These are phyloP conservation scores for Komagataella kurtzmanii DNA, from an alignment of 805 yeast genomes.

Conservation along the genomic window DNA sequence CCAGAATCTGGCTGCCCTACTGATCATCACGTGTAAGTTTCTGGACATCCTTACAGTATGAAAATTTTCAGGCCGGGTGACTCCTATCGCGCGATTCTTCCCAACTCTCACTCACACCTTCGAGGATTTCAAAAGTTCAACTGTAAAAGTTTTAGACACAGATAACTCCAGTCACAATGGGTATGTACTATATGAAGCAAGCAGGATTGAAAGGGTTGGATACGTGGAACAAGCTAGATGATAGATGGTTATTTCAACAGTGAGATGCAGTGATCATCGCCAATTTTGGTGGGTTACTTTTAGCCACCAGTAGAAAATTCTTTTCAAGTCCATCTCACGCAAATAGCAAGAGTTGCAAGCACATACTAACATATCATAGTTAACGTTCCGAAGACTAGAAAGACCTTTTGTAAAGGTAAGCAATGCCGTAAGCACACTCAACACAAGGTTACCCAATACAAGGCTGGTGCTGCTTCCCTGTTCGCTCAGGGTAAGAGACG, in stretches of 20 bases:
- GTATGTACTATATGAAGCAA: neutral
- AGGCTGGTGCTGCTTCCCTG: slow-evolving; percentile 99
- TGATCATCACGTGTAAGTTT: neutral
- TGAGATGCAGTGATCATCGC: neutral
- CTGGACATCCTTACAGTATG: neutral
- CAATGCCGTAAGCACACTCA: slow-evolving; percentile 99
- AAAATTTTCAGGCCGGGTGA: neutral
- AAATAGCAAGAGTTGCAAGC: neutral
- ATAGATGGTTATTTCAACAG: neutral
- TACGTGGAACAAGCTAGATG: neutral
- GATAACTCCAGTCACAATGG: slow-evolving; percentile 1
- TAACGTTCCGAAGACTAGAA: slow-evolving; percentile 99
- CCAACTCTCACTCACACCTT: neutral
- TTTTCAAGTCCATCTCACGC: neutral
- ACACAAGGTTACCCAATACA: slow-evolving; percentile 99
- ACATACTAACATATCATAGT: slow-evolving; percentile 28
- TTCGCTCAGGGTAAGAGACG: slow-evolving; percentile 99
- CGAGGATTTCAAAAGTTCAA: neutral
- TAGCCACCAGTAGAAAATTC: neutral
- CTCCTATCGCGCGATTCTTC: neutral
- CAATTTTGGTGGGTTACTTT: neutral
- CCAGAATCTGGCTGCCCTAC: neutral
- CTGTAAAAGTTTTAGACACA: neutral
- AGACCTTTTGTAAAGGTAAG: slow-evolving; percentile 99
- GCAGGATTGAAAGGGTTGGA: neutral